A percentile compares a stretch with the other conserved stretches of the same genome.
Evolutionary conservation across 2,329 filamentous ascomycete species (phyloP).

Genomic region (Gliomastix tumulicola): DNA sequence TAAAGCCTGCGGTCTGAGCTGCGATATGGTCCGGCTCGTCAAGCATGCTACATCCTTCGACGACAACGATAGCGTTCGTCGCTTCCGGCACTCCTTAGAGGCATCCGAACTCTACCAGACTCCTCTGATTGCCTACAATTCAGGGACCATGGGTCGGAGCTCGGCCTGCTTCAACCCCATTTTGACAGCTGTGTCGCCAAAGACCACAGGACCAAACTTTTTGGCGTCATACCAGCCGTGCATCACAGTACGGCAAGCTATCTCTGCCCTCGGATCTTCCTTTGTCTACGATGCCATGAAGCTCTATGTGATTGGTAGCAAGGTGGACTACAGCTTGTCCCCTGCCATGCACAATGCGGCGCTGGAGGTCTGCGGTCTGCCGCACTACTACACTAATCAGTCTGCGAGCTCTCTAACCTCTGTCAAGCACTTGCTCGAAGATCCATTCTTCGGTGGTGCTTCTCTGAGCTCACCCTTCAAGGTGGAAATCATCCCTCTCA

Average conservation of each 20-base stretch:
- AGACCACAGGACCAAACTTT: too few species aligned
- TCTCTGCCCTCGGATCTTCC: conserved; percentile 58
- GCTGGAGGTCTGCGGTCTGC: conserved; percentile 57
- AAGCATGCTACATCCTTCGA: conserved; percentile 48
- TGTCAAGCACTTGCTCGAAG: conserved; percentile 56
- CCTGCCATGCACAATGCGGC: conserved; percentile 73
- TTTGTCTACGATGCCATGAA: conserved; percentile 64
- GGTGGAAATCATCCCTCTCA: conserved; percentile 61
- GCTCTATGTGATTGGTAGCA: conserved; percentile 60
- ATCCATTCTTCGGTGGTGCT: conserved; percentile 64
- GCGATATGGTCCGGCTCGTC: conserved; percentile 55
- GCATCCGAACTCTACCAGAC: conserved; percentile 31
- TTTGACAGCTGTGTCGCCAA: conserved; percentile 14
- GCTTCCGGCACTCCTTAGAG: conserved; percentile 46
- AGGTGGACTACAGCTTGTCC: conserved; percentile 65
- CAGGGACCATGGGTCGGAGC: conserved; percentile 52
- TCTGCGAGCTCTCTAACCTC: conserved; percentile 56
- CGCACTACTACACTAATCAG: conserved; percentile 58
- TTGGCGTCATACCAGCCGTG: too few species aligned
- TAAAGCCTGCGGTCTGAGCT: conserved; percentile 50
- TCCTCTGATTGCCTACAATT: conserved; percentile 59
- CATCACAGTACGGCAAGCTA: too few species aligned
- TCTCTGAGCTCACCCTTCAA: conserved; percentile 71
- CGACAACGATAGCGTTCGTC: conserved; percentile 55
- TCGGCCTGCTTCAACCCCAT: conserved; percentile 41